Evolutionary conservation across 2,329 filamentous ascomycete genomes (phyloP).

Genomic region (Ophiocordyceps robertsii): DNA sequence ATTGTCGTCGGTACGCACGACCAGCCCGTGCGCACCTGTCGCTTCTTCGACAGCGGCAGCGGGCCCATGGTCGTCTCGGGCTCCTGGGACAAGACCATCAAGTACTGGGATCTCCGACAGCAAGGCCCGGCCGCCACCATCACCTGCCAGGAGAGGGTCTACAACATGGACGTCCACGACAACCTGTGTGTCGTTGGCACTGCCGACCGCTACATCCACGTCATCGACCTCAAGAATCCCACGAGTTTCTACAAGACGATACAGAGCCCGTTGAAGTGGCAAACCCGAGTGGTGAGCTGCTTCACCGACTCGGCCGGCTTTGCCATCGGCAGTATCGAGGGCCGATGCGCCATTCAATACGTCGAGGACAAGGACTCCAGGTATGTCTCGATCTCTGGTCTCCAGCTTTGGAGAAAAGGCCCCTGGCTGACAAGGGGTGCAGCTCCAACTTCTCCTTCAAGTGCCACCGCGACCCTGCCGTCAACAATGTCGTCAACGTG

Average conservation of each 20-base stretch:
- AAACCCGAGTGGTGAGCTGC: constrained; percentile 89
- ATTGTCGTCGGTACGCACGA: constrained; percentile 75
- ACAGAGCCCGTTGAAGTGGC: constrained; percentile 94
- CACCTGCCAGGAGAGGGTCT: constrained; percentile 63
- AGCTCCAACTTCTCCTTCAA: constrained; percentile 98
- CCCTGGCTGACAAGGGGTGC: neutral
- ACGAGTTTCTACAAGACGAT: constrained; percentile 91
- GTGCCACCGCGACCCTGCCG: constrained; percentile 77
- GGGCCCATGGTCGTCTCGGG: constrained; percentile 81
- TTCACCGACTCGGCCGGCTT: constrained; percentile 87
- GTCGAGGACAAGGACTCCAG: constrained; percentile 86
- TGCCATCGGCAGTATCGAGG: constrained; percentile 92
- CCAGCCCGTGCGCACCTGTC: constrained; percentile 63
- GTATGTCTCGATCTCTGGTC: constrained; percentile 25
- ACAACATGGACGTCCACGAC: constrained; percentile 83
- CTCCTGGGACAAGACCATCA: constrained; percentile 82
- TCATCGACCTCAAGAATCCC: constrained; percentile 81
- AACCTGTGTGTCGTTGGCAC: constrained; percentile 85
- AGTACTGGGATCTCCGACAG: constrained; percentile 73
- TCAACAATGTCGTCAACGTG: constrained; percentile 71
- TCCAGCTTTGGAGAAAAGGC: neutral
- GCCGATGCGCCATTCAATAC: constrained; percentile 94
- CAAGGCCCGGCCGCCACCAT: constrained; percentile 52
- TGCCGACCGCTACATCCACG: constrained; percentile 90
- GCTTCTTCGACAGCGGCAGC: constrained; percentile 61